These are phyloP conservation scores for Didymella exigua DNA, from an alignment of 2,329 filamentous ascomycete genomes.

Conservation along the genomic window DNA sequence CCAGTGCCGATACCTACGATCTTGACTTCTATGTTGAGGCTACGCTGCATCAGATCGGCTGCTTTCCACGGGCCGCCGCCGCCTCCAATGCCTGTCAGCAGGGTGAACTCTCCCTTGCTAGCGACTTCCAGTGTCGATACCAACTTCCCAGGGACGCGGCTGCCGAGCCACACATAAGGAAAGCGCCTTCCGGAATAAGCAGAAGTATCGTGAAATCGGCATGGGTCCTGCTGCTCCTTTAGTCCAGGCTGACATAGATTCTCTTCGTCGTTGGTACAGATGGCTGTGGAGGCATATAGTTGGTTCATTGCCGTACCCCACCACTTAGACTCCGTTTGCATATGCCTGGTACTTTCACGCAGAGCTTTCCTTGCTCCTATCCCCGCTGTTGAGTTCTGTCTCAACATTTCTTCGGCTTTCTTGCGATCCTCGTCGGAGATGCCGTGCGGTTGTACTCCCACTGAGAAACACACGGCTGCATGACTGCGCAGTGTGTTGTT, in stretches of 20 bases:
- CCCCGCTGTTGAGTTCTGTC: too few relatives aligned
- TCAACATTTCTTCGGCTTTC: constrained; percentile 40
- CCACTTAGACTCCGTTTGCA: too few relatives aligned
- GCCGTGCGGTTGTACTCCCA: not conserved
- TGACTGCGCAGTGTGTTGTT: constrained; percentile 11
- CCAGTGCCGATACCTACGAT: constrained; percentile 61
- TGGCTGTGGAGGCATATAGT: constrained; percentile 54
- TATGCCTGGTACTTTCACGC: constrained; percentile 57
- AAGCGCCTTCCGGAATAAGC: constrained; percentile 66
- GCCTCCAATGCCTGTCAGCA: constrained; percentile 58
- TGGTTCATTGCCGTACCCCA: constrained; percentile 68
- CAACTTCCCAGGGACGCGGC: constrained; percentile 50
- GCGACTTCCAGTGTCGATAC: constrained; percentile 66
- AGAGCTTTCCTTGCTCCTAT: too few relatives aligned
- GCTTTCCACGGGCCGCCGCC: constrained; percentile 61
- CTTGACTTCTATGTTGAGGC: constrained; percentile 55
- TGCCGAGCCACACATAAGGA: constrained; percentile 68
- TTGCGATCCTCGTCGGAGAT: not conserved
- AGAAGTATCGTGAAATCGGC: constrained; percentile 52
- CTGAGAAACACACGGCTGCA: not conserved
- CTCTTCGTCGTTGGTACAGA: constrained; percentile 55
- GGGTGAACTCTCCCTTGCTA: constrained; percentile 54
- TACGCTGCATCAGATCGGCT: constrained; percentile 47
- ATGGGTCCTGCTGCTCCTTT: constrained; percentile 45
- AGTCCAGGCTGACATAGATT: constrained; percentile 18